These are phyloP conservation scores for Hortiboletus rubellus DNA, from an alignment of 1,284 basidiomycete species.

Conservation along the genomic window DNA sequence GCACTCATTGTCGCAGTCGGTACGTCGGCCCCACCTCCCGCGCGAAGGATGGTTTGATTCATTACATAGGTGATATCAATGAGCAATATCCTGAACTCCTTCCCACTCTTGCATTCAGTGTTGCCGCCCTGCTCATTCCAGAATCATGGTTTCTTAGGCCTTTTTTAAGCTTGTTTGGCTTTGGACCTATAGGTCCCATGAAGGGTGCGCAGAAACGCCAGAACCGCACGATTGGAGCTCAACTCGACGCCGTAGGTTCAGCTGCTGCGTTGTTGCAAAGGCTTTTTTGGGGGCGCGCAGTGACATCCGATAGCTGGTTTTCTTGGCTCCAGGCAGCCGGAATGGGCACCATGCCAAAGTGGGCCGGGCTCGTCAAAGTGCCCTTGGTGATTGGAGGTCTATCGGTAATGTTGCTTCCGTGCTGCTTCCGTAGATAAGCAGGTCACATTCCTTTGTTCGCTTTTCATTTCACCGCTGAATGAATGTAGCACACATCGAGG, in stretches of 20 bases:
- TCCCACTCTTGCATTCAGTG: slow-evolving; percentile 1
- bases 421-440: no score
- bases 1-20: slow-evolving; percentile 9
- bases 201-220: slow-evolving; percentile 7
- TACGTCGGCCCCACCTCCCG: not conserved
- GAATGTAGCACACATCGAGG: no score
- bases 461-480: no score
- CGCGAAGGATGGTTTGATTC: no score
- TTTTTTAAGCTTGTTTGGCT: slow-evolving; percentile 18
- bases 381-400: no score
- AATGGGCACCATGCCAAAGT: no score
- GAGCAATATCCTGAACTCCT: slow-evolving; percentile 15
- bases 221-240: not conserved
- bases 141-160: slow-evolving; percentile 10
- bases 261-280: no score
- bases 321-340: no score
- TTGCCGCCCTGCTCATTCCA: slow-evolving; percentile 9
- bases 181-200: slow-evolving; percentile 17
- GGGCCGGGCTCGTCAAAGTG: no score
- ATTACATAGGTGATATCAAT: slow-evolving; percentile 16
- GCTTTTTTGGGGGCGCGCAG: no score
- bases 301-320: not conserved
- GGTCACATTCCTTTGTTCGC: no score
- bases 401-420: no score
- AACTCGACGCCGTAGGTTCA: not conserved